phyloP scores from a whole-genome alignment of 2,329 filamentous ascomycete genomes.

The Penicillium sp. region DNA sequence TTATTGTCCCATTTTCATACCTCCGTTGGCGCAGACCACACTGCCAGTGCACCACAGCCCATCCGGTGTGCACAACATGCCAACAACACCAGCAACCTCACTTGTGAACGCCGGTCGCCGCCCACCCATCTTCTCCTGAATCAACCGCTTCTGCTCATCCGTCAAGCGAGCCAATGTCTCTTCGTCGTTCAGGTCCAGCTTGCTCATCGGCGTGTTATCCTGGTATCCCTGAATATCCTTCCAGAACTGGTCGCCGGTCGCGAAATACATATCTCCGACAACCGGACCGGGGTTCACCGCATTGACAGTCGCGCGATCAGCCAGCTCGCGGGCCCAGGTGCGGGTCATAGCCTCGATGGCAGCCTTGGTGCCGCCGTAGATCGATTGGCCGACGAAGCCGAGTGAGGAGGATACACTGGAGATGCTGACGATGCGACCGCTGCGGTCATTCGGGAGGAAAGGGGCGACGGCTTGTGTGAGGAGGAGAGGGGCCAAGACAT shows the following conservation, averaged over 20 bases:
- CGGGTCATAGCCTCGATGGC: slow-evolving; percentile 70
- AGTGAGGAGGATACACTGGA: slow-evolving; percentile 60
- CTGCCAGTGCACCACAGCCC: slow-evolving; percentile 77
- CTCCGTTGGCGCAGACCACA: slow-evolving; percentile 78
- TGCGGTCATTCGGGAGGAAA: slow-evolving; percentile 69
- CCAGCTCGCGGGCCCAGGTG: slow-evolving; percentile 65
- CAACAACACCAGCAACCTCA: slow-evolving; percentile 75
- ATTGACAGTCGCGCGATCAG: slow-evolving; percentile 65
- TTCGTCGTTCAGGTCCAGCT: slow-evolving; percentile 61
- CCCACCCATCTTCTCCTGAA: slow-evolving; percentile 59
- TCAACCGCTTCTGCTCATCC: slow-evolving; percentile 63
- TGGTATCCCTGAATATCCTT: slow-evolving; percentile 61
- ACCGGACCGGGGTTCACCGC: slow-evolving; percentile 68
- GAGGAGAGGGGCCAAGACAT: slow-evolving; percentile 78
- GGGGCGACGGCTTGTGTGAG: slow-evolving; percentile 72
- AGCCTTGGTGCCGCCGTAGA: slow-evolving; percentile 68
- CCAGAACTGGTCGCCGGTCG: slow-evolving; percentile 60
- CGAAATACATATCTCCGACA: slow-evolving; percentile 66
- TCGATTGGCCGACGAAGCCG: slow-evolving; percentile 60
- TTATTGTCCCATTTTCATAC: slow-evolving; percentile 59
- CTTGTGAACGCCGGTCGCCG: slow-evolving; percentile 65
- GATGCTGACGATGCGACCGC: slow-evolving; percentile 65
- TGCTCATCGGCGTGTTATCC: slow-evolving; percentile 65
- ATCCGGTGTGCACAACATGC: slow-evolving; percentile 72
- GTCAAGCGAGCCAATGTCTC: slow-evolving; percentile 56